Base-by-base conservation (phyloP, 768 basidiomycete genomes). In the Boletus reticulatus region DNA sequence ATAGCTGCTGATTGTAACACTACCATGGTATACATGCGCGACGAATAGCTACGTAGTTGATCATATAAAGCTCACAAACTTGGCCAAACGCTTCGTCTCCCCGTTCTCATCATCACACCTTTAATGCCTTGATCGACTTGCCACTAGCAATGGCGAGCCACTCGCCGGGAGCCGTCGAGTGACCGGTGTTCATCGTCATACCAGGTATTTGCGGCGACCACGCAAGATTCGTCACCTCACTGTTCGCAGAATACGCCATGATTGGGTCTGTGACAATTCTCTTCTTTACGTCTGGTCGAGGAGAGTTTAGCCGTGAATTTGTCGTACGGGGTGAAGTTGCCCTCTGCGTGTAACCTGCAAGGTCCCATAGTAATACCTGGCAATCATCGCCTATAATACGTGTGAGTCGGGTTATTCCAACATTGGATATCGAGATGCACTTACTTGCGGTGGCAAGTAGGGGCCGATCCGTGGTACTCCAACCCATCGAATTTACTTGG, bases 291-390 rank as follows among this genome's bases (percentile, higher is more conserved):
- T 91, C 91, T 46, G 91, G 89, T 50, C 89, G 78, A 17, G 90
- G 91, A 17, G 90, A 91, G 68, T 88, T 88, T 50, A 90, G 73
- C 7, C 91, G 82, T 36, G 88, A 84, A 52, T 84, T 83, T 45
- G 84, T 81, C 14, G 72, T 73, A n/a, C 88, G 80, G 20, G 88
- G 89, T 31, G 87, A 90, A 20, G 85, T 78, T 4, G 83, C 80
- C 37, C 74, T 77, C 61, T 80, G 84, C 10, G 85, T 80, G 65
- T 85, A 77, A 50, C 77, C 76, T 55, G 85, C 78, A 43, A 97
- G 80, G 68, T 98, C 95, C 92, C 95, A 98, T 14, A 98, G 70
- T 11, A 97, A 76, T n/a, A 97, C 78, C 74, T 96, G 94, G 60
- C 89, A 89, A 73, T 98, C 95, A 69, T 98, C 95, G 53, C 85